phyloP scores from a whole-genome alignment of 2,329 filamentous ascomycete genomes.

The Penicillium polonicum region DNA sequence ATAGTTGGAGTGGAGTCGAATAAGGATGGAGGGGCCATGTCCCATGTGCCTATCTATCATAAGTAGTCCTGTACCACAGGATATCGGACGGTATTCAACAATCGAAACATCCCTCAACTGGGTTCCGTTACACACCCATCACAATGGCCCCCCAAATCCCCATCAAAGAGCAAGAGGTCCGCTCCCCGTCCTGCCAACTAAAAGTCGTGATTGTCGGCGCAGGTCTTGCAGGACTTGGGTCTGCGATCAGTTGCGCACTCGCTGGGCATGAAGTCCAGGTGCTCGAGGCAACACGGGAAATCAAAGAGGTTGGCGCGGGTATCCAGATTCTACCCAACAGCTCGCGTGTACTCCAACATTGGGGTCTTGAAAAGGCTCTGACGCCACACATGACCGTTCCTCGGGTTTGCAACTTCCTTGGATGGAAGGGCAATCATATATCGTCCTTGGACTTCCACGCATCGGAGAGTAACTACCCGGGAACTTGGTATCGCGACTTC shows the following conservation, averaged over 20 bases:
- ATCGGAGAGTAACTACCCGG: constrained; percentile 39
- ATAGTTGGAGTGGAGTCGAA: background rate
- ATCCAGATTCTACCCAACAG: constrained; percentile 32
- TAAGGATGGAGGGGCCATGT: background rate
- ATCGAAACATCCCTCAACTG: background rate
- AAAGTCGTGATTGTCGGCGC: constrained; percentile 38
- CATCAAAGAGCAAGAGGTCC: constrained; percentile 37
- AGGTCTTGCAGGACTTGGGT: constrained; percentile 29
- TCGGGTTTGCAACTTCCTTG: constrained; percentile 49
- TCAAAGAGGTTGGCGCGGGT: constrained; percentile 31
- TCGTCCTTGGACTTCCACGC: constrained; percentile 51
- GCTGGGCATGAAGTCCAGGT: constrained; percentile 28
- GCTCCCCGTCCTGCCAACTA: constrained; percentile 48
- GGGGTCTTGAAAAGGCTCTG: constrained; percentile 47
- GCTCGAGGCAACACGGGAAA: constrained; percentile 26
- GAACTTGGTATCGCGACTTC: constrained; percentile 53
- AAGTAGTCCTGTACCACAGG: constrained; percentile 8
- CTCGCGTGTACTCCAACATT: constrained; percentile 41
- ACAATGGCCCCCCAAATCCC: constrained; percentile 50
- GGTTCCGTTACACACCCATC: background rate
- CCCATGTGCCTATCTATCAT: background rate
- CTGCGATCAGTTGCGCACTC: constrained; percentile 27
- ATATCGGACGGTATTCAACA: background rate
- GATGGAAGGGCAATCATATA: constrained; percentile 54
- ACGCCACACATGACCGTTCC: constrained; percentile 44